A percentile compares a stretch with the other conserved stretches of the same genome.
These are phyloP conservation scores for Botrytis medusae DNA, from an alignment of 2,329 filamentous ascomycete genomes.

Conservation along the genomic window DNA sequence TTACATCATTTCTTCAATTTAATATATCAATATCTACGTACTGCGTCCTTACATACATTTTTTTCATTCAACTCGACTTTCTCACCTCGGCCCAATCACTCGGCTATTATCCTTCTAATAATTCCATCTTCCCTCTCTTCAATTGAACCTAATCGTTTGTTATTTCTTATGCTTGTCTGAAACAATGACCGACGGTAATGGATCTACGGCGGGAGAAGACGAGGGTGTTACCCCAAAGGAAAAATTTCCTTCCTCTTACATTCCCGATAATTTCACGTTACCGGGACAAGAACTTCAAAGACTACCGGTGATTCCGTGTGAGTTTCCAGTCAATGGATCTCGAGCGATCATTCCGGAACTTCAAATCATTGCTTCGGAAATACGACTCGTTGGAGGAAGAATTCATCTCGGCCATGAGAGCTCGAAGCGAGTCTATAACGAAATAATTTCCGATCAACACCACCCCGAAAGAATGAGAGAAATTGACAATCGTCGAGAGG, in stretches of 20 bases:
- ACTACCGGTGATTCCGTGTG: not conserved
- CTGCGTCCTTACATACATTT: not conserved
- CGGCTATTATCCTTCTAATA: not conserved
- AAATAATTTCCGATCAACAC: not conserved
- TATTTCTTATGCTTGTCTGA: no score
- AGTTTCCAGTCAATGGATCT: not conserved
- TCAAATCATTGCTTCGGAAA: not conserved
- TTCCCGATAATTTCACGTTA: constrained; percentile 7
- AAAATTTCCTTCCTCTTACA: not conserved
- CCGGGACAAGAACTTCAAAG: not conserved
- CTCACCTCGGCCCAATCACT: not conserved
- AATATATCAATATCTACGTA: not conserved
- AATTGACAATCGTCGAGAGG: not conserved
- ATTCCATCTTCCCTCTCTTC: not conserved
- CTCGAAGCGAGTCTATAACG: not conserved
- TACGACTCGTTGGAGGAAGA: not conserved
- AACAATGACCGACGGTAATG: not conserved
- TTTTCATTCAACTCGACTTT: not conserved
- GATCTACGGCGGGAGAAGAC: not conserved
- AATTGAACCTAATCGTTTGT: not conserved
- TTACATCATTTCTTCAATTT: not conserved
- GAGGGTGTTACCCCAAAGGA: not conserved
- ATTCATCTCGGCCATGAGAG: not conserved
- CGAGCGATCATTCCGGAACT: not conserved
- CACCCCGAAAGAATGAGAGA: not conserved